A percentile compares a stretch with the other conserved stretches of the same genome.
Evolutionary conservation across 768 basidiomycete genomes (phyloP).

Genomic region (Trametes coccinea): DNA sequence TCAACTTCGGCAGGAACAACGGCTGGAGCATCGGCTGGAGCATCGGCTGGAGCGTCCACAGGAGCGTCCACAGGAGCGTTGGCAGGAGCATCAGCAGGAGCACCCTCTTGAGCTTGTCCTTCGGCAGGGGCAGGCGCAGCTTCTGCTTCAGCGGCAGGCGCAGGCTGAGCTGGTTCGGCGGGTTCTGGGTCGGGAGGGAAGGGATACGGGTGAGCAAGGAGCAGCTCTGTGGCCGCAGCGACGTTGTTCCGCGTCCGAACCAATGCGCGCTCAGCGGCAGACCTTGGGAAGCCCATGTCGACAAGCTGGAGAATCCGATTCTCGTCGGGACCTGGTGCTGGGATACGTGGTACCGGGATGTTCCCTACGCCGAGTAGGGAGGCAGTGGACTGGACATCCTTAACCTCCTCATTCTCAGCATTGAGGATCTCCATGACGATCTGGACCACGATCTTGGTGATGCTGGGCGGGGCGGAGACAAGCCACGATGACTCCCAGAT

Average conservation of each 20-base stretch:
- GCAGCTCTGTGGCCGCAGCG: conserved; percentile 81
- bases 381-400: conserved; percentile 44
- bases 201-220: conserved; percentile 81
- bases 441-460: conserved; percentile 75
- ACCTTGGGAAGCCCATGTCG: conserved; percentile 97
- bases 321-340: conserved; percentile 62
- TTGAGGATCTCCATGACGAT: conserved; percentile 79
- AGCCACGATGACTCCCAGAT: conserved; percentile 90
- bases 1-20: conserved; percentile 12
- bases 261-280: conserved; percentile 82
- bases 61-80: conserved; percentile 11
- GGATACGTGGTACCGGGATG: conserved; percentile 34
- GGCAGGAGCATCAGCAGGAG: conserved; percentile 25
- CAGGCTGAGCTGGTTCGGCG: conserved; percentile 26
- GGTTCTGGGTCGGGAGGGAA: conserved; percentile 67
- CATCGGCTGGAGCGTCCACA: background rate
- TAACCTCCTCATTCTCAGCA: conserved; percentile 76
- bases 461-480: conserved; percentile 65
- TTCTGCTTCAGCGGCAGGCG: conserved; percentile 22
- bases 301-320: conserved; percentile 76
- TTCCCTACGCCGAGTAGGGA: conserved; percentile 34
- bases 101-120: conserved; percentile 1
- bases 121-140: conserved; percentile 12
- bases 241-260: conserved; percentile 86
- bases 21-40: conserved; percentile 24